A percentile compares a stretch with the other conserved stretches of the same genome.
Conservation (phyloP, 2,329 filamentous ascomycete species). For the Myriosclerotinia duriaeana region DNA sequence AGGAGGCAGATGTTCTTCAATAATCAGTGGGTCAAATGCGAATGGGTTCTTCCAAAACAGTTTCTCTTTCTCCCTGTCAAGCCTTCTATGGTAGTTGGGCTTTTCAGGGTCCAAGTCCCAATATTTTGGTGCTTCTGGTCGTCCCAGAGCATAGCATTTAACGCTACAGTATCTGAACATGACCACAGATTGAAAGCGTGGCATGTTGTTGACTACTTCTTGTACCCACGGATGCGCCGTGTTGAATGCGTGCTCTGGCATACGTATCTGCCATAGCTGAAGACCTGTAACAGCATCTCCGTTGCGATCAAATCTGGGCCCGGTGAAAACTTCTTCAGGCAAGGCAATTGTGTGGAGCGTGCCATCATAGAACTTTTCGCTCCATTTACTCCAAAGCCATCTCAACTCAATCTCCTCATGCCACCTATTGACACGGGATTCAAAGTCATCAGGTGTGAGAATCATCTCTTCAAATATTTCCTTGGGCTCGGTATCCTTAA, state of each 20-base stretch:
- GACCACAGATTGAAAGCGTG: background rate
- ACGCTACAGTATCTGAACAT: background rate
- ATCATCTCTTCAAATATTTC: background rate
- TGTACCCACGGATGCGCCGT: background rate
- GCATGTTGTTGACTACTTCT: background rate
- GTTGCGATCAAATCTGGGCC: no score
- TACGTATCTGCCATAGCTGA: accelerated
- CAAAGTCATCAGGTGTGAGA: background rate
- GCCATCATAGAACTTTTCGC: accelerated
- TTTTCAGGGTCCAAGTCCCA: no score
- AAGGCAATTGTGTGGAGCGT: background rate
- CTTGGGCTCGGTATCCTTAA: background rate
- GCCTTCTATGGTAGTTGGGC: no score
- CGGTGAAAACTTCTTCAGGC: background rate
- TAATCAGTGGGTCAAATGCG: no score
- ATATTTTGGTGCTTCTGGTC: no score
- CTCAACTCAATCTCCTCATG: background rate
- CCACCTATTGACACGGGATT: background rate
- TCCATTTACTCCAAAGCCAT: background rate
- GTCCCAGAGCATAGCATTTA: background rate
- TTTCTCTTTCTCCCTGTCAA: no score
- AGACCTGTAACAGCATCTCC: no score
- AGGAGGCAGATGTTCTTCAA: no score
- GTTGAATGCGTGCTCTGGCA: background rate
- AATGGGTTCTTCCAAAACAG: no score